Base-by-base conservation (phyloP, 176 grass and related monocot species). In the Canna indica region DNA sequence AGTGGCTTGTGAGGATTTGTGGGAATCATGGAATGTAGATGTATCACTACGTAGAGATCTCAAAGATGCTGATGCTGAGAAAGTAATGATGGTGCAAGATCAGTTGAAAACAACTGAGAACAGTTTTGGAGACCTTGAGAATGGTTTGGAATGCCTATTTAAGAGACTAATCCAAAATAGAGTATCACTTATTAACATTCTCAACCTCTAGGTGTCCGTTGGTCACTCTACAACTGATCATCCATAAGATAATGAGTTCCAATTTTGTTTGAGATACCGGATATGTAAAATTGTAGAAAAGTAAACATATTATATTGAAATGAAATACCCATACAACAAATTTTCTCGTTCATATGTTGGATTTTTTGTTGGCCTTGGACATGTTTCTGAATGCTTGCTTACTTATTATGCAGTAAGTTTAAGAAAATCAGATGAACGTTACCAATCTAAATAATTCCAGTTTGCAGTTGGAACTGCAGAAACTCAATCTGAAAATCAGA, bases 181-280 rank as follows among this genome's bases (percentile, higher is more conserved):
- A 50, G 80, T 82, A 29, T 68, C 76, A 20, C 30, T 82, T 41
- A 44, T 79, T 24, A 82, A 86, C 20, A 73, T 59, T 69, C 73
- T 74, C 20, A 38, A 7, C 36, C 36, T 38, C 36, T 38, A 38
- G 36, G 7, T 38, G 36, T 42, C 28, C 56, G 16, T 48, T 13
- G 16, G 16, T 61, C 25, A 61, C 28, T 61, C 26, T 29, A 30
- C 26, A 30, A 18, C 11, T 29, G 11, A 30, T 59, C 7, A 12
- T 22, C 24, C 7, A 53, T 61, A 29, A 32, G 58, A 24, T 61
- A 15, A 61, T 61, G 28, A 61, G 12, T 48, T 17, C 46, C 9
- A 48, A 48, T 16, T 48, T 48, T 48, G 46, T 13, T 48, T 1
- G 12, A 3, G 3, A 13, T 48, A 18, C 16, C 1, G 3, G 14